phyloP scores from a whole-genome alignment of 2,329 filamentous ascomycete species.

The Pseudonectria buxi region DNA sequence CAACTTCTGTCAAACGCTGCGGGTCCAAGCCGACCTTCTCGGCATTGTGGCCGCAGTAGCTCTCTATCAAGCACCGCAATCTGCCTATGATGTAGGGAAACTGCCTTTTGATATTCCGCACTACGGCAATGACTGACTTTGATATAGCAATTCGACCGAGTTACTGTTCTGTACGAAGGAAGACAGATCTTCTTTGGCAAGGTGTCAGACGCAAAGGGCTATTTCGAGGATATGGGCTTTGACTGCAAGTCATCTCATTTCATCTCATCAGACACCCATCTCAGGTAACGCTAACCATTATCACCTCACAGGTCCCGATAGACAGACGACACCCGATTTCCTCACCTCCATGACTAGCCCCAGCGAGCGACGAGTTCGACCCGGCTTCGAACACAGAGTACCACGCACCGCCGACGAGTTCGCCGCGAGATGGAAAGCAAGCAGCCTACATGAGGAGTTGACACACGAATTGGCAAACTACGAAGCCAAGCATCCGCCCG shows the following conservation, averaged over 20 bases:
- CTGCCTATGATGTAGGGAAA: conserved; percentile 38
- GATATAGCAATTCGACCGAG: conserved; percentile 58
- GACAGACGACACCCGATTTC: conserved; percentile 13
- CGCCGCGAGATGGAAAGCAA: conserved; percentile 24
- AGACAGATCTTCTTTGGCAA: conserved; percentile 59
- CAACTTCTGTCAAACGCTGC: conserved; percentile 5
- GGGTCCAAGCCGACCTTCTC: conserved; percentile 8
- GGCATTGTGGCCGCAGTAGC: conserved; percentile 8
- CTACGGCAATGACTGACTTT: conserved; percentile 31
- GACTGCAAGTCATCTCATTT: conserved; percentile 2
- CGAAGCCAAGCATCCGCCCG: conserved; percentile 5
- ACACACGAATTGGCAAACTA: conserved; percentile 23
- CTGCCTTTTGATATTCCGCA: neutral
- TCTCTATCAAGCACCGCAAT: conserved; percentile 54
- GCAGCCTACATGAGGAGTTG: conserved; percentile 13
- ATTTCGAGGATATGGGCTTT: conserved; percentile 44
- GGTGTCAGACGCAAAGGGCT: conserved; percentile 47
- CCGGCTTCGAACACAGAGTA: conserved; percentile 25
- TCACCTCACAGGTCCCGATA: neutral
- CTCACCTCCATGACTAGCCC: conserved; percentile 34
- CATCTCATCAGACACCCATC: no score
- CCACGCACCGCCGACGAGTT: conserved; percentile 30
- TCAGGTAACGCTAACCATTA: neutral
- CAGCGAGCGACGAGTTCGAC: conserved; percentile 22
- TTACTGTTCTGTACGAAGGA: conserved; percentile 57